These are phyloP conservation scores for Aspergillus puulaauensis DNA, from an alignment of 2,329 filamentous ascomycete species.

Conservation along the genomic window DNA sequence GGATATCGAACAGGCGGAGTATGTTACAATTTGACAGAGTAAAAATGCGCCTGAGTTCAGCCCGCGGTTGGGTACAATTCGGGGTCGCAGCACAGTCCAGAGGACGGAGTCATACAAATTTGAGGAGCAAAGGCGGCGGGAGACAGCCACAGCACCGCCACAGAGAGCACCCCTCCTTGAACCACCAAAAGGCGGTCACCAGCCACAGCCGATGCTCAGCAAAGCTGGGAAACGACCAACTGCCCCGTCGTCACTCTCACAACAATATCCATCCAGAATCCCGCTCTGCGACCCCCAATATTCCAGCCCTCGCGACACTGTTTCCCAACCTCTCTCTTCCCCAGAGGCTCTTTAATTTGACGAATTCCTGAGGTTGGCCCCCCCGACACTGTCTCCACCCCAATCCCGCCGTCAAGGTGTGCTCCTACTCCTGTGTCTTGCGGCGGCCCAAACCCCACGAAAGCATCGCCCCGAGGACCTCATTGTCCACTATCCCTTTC, in stretches of 20 bases:
- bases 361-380: constrained; percentile 7
- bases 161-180: constrained; percentile 24
- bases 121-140: constrained; percentile 1
- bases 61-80: background rate
- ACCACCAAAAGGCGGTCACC: constrained; percentile 16
- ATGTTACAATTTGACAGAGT: background rate
- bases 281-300: constrained; percentile 1
- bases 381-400: constrained; percentile 2
- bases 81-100: background rate
- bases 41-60: constrained; percentile 4
- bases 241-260: constrained; percentile 17
- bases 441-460: constrained; percentile 40
- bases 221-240: constrained; percentile 9
- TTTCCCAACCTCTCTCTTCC: background rate
- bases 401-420: constrained; percentile 29
- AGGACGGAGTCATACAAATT: constrained; percentile 4
- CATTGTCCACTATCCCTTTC: constrained; percentile 26
- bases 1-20: background rate
- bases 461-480: constrained; percentile 32
- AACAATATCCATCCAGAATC: constrained; percentile 15
- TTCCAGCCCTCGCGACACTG: constrained; percentile 10
- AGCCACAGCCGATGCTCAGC: constrained; percentile 24
- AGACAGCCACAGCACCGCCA: constrained; percentile 33
- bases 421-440: constrained; percentile 28
- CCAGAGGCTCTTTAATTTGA: constrained; percentile 7